phyloP scores from a whole-genome alignment of 2,329 filamentous ascomycete genomes.

The Botryotinia globosa region DNA sequence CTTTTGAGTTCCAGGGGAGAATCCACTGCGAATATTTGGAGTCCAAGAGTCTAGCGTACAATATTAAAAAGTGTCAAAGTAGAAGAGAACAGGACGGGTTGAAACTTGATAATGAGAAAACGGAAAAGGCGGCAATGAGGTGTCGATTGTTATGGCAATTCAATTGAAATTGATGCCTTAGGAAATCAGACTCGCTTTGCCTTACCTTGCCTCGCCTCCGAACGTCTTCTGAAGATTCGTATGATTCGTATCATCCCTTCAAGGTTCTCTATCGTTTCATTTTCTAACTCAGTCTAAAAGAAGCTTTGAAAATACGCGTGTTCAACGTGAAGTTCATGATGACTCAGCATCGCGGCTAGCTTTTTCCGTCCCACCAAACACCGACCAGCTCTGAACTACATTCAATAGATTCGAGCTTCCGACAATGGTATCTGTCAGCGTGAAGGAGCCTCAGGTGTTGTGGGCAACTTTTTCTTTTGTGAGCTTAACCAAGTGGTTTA shows the following conservation, averaged over 20 bases:
- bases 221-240: not conserved
- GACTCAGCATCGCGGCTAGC: not conserved
- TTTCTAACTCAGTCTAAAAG: not conserved
- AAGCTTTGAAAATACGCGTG: not conserved
- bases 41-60: no score
- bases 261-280: not conserved
- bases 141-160: not conserved
- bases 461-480: not conserved
- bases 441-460: not conserved
- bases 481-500: not conserved
- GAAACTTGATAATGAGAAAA: not conserved
- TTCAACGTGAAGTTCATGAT: conserved; percentile 3
- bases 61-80: not conserved
- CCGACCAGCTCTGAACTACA: not conserved
- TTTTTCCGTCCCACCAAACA: not conserved
- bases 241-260: not conserved
- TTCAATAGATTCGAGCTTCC: not conserved
- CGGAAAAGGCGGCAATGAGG: not conserved
- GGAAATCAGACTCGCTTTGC: not conserved
- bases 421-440: no score
- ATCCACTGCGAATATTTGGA: not conserved
- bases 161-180: conserved; percentile 1
- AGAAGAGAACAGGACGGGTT: not conserved
- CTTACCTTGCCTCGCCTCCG: not conserved
- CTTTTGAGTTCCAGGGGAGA: not conserved